Evolutionary conservation across 306 rosid species (phyloP).

Genomic region (Fragaria iinumae): DNA sequence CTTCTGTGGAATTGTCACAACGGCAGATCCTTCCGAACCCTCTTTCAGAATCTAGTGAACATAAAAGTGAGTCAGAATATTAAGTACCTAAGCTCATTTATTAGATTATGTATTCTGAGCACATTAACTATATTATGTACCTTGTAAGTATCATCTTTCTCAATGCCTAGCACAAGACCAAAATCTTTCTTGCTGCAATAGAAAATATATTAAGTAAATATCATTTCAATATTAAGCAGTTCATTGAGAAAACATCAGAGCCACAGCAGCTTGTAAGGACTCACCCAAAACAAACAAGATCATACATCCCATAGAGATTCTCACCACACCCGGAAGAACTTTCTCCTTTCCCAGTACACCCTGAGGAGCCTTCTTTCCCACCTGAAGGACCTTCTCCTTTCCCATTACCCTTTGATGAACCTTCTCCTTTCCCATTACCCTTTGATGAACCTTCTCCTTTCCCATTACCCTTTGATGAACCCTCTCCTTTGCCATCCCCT

Average conservation of each 20-base stretch:
- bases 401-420: slow-evolving; percentile 27
- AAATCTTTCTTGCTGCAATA: slow-evolving; percentile 82
- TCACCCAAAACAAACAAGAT: slow-evolving; percentile 90
- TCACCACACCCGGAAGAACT: slow-evolving; percentile 39
- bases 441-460: slow-evolving; percentile 46
- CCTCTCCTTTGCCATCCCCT: slow-evolving; percentile 68
- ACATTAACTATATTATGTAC: slow-evolving; percentile 38
- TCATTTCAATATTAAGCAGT: background rate
- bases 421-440: slow-evolving; percentile 53
- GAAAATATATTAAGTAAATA: slow-evolving; percentile 16
- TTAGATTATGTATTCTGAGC: background rate
- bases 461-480: slow-evolving; percentile 24
- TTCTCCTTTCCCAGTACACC: slow-evolving; percentile 47
- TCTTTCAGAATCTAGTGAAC: slow-evolving; percentile 73
- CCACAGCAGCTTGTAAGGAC: slow-evolving; percentile 32
- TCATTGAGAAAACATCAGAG: slow-evolving; percentile 13
- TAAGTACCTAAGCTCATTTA: background rate
- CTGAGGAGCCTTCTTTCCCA: slow-evolving; percentile 40
- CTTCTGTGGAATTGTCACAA: slow-evolving; percentile 45
- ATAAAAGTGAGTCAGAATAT: background rate
- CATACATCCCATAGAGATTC: slow-evolving; percentile 56
- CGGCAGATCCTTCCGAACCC: slow-evolving; percentile 59
- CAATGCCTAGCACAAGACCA: slow-evolving; percentile 75
- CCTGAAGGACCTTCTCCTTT: slow-evolving; percentile 42
- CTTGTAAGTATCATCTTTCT: slow-evolving; percentile 83